Percentiles rank a stretch among this genome's conserved stretches.
phyloP scores from a whole-genome alignment of 2,329 filamentous ascomycete genomes.

The Aspergillus latus region DNA sequence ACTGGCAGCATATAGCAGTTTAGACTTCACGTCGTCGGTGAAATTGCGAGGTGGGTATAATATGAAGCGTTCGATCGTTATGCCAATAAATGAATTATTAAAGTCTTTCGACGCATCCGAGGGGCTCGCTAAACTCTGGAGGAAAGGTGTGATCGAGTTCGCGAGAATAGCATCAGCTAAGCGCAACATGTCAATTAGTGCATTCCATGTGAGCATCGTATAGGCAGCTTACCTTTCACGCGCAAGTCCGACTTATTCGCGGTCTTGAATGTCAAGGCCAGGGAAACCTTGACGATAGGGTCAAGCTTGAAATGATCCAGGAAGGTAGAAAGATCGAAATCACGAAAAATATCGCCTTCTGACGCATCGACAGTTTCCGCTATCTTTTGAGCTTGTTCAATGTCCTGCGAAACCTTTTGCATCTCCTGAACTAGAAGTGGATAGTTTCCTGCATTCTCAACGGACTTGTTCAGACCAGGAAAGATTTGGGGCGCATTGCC shows the following conservation, averaged over 20 bases:
- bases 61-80: slow-evolving; percentile 81
- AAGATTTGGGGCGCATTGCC: slow-evolving; percentile 92
- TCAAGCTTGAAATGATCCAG: slow-evolving; percentile 96
- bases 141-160: slow-evolving; percentile 73
- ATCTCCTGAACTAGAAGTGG: slow-evolving; percentile 79
- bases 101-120: slow-evolving; percentile 66
- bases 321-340: slow-evolving; percentile 94
- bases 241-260: slow-evolving; percentile 78
- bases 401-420: slow-evolving; percentile 77
- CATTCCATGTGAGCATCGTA: neutral
- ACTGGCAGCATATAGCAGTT: slow-evolving; percentile 61
- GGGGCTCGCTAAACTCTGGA: slow-evolving; percentile 70
- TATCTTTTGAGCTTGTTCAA: slow-evolving; percentile 82
- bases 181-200: slow-evolving; percentile 6
- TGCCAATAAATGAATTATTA: slow-evolving; percentile 68
- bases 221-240: slow-evolving; percentile 69
- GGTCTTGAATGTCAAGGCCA: slow-evolving; percentile 85
- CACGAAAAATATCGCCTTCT: slow-evolving; percentile 89
- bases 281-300: slow-evolving; percentile 78
- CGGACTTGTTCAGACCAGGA: slow-evolving; percentile 69
- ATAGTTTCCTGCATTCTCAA: slow-evolving; percentile 77
- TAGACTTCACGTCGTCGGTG: slow-evolving; percentile 71
- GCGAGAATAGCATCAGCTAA: slow-evolving; percentile 87
- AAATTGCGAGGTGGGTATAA: slow-evolving; percentile 85
- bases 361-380: slow-evolving; percentile 88